Percentiles rank a stretch among this genome's conserved stretches.
Conservation (phyloP, 176 grass and related monocot species). For the Pontederia crassipes region DNA sequence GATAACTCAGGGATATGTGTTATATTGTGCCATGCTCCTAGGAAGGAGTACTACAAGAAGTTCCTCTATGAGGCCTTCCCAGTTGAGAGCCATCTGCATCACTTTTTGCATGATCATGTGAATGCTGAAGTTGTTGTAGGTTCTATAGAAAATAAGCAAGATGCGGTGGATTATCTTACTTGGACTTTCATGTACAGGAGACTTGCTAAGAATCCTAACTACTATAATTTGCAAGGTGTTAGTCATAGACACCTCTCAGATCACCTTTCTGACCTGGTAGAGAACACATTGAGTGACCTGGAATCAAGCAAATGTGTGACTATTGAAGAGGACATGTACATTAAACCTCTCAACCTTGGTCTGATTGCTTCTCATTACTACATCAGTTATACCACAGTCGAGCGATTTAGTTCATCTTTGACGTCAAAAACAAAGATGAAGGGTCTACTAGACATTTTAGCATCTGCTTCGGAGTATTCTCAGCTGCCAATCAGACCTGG, state of each 20-base stretch:
- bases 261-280: conserved; percentile 76
- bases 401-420: conserved; percentile 77
- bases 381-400: conserved; percentile 79
- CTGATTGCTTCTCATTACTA: conserved; percentile 96
- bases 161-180: conserved; percentile 96
- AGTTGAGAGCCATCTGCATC: conserved; percentile 87
- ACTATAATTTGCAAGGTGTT: conserved; percentile 93
- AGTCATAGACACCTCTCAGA: conserved; percentile 91
- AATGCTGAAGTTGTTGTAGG: conserved; percentile 91
- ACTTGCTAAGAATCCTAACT: conserved; percentile 86
- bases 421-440: conserved; percentile 91
- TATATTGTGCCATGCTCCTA: conserved; percentile 90
- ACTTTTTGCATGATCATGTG: conserved; percentile 91
- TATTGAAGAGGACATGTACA: conserved; percentile 93
- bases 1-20: conserved; percentile 93
- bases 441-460: conserved; percentile 73
- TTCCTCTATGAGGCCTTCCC: conserved; percentile 90
- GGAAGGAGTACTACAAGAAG: conserved; percentile 96
- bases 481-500: conserved; percentile 64
- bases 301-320: conserved; percentile 79
- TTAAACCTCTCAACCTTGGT: conserved; percentile 91
- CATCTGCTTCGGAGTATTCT: conserved; percentile 79
- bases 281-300: conserved; percentile 57
- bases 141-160: conserved; percentile 85
- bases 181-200: conserved; percentile 96